Conservation (phyloP, 208 protist genomes). For the Plasmodiophora brassicae region DNA sequence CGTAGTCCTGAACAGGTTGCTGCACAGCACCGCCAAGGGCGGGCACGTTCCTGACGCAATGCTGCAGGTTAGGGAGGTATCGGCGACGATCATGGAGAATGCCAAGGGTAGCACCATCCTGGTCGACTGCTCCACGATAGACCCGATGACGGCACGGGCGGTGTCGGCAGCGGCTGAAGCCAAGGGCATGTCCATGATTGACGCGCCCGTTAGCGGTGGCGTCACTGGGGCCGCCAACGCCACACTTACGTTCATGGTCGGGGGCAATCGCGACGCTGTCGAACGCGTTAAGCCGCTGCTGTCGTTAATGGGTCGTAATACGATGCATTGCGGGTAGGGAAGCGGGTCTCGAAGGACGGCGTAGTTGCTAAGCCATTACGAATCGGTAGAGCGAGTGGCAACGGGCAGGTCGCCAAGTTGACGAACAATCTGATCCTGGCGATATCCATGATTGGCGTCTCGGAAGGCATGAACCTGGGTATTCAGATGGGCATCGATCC, state of each 20-base stretch:
- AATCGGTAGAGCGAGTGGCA: conserved; percentile 46
- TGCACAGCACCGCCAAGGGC: background rate
- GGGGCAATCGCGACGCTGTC: conserved; percentile 47
- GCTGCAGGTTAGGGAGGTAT: conserved; percentile 9
- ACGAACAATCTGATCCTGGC: conserved; percentile 77
- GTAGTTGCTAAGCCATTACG: background rate
- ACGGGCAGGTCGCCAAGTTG: conserved; percentile 71
- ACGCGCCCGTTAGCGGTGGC: conserved; percentile 75
- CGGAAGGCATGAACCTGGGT: conserved; percentile 58
- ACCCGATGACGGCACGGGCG: conserved; percentile 54
- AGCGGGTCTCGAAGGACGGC: background rate
- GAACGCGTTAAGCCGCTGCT: conserved; percentile 56
- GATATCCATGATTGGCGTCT: conserved; percentile 66
- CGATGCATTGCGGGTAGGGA: conserved; percentile 68
- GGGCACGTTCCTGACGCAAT: background rate
- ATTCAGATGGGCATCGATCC: conserved; percentile 69
- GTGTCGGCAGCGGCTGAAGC: conserved; percentile 41
- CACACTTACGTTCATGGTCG: conserved; percentile 80
- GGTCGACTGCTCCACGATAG: conserved; percentile 72
- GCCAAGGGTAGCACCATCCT: conserved; percentile 55
- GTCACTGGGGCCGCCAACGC: conserved; percentile 63
- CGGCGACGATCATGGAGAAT: conserved; percentile 44
- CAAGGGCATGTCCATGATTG: conserved; percentile 53
- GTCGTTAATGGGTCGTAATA: conserved; percentile 68
- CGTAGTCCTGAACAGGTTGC: conserved; percentile 57